These are phyloP conservation scores for Cryphonectria parasitica DNA, from an alignment of 2,329 filamentous ascomycete species.

Conservation along the genomic window DNA sequence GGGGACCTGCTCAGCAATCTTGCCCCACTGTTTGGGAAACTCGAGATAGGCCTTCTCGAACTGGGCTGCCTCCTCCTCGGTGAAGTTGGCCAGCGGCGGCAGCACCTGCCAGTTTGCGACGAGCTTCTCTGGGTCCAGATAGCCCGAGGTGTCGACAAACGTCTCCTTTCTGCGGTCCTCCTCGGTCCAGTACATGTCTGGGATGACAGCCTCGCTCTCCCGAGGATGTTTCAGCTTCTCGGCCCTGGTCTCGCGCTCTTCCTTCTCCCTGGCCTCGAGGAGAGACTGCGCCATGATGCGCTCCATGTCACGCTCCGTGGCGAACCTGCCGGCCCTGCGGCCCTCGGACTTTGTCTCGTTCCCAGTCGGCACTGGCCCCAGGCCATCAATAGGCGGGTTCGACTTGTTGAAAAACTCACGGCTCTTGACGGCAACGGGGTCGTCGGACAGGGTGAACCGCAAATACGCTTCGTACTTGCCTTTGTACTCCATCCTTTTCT, in stretches of 20 bases:
- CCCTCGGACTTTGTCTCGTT: slow-evolving; percentile 61
- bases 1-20: slow-evolving; percentile 69
- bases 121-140: slow-evolving; percentile 66
- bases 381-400: slow-evolving; percentile 36
- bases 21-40: slow-evolving; percentile 81
- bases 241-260: slow-evolving; percentile 66
- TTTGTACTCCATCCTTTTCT: slow-evolving; percentile 47
- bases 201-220: slow-evolving; percentile 75
- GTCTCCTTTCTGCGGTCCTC: slow-evolving; percentile 61
- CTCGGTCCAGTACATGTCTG: slow-evolving; percentile 67
- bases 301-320: slow-evolving; percentile 74
- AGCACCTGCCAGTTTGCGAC: slow-evolving; percentile 73
- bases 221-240: slow-evolving; percentile 65
- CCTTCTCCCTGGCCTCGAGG: slow-evolving; percentile 70
- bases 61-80: slow-evolving; percentile 66
- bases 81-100: slow-evolving; percentile 76
- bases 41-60: slow-evolving; percentile 79
- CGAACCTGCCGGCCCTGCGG: slow-evolving; percentile 59
- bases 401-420: slow-evolving; percentile 56
- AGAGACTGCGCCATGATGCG: slow-evolving; percentile 73
- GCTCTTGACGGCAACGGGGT: slow-evolving; percentile 58
- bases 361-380: slow-evolving; percentile 37
- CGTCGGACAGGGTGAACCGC: slow-evolving; percentile 59
- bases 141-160: slow-evolving; percentile 69
- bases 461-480: slow-evolving; percentile 57